Evolutionary conservation across 305 asterid species (phyloP), one percentile per base, ranked within the genome.

Genomic region (Fraxinus floribunda): DNA sequence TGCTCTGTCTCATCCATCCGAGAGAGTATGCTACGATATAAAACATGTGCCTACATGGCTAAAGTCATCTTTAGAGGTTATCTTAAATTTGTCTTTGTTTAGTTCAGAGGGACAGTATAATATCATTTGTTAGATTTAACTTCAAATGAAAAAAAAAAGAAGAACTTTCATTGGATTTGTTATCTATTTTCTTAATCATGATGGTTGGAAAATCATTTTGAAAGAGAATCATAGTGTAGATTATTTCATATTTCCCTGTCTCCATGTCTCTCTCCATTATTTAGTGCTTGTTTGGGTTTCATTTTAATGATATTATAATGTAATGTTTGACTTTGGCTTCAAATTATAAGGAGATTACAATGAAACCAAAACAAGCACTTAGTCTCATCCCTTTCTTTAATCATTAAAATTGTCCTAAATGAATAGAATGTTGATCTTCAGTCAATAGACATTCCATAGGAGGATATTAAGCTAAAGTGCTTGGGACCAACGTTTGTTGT

Each of bases 391-490:
- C 81, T 68, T 60, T 44, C 22, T 41, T 78, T 49, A 20, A 36
- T 22, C 60, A 79, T 79, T 78, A 77, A 74, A 72, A 73, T 52
- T 74, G 44, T 76, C 60, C 36, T 30, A 29, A 29, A 0, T 64
- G 22, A 35, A 66, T 81, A 70, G 20, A 68, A 66, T 62, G 18
- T 73, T 80, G 71, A 62, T 66, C 22, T 78, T 76, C 80, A 35
- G 73, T 10, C 36, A 24, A 26, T 30, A 16, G 41, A 36, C 44
- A 35, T 74, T 72, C 46, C 41, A 20, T 55, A 11, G 5, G 10
- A 38, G 32, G 62, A 13, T 82, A 74, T 30, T 79, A n/a, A 60
- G 49, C 39, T 83, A 57, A 77, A 72, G 72, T 41, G 75, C 82
- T 36, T 41, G 39, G 64, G 83, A 49, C 44, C 70, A 35, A 74